phyloP scores from a whole-genome alignment of 202 grass and related monocot genomes.

The Elaeis oleifera region DNA sequence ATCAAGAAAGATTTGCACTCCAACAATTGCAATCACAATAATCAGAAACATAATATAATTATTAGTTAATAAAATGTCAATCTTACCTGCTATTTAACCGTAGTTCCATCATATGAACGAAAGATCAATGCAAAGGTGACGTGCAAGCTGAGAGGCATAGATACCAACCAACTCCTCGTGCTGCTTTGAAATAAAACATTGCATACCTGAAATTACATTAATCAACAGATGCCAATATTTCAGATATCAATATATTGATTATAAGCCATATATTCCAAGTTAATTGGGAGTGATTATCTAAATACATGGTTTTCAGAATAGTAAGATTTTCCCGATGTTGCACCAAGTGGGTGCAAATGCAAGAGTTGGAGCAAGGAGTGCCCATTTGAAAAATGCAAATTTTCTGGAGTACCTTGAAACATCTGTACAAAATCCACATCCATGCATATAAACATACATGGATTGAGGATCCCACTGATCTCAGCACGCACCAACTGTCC shows the following conservation, averaged over 20 bases:
- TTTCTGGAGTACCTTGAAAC: not conserved
- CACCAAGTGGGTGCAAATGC: too few species aligned
- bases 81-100: slow-evolving; percentile 87
- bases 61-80: not conserved
- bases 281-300: too few species aligned
- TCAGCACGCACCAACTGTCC: too few species aligned
- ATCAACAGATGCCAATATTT: slow-evolving; percentile 4
- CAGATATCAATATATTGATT: not conserved
- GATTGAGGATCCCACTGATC: not conserved
- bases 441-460: not conserved
- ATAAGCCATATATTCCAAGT: too few species aligned
- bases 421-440: not conserved
- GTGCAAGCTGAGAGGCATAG: slow-evolving; percentile 85
- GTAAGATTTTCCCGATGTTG: too few species aligned
- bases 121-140: slow-evolving; percentile 82
- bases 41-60: too few species aligned
- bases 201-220: slow-evolving; percentile 61
- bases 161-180: slow-evolving; percentile 94
- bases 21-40: too few species aligned
- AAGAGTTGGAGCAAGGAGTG: too few species aligned
- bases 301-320: too few species aligned
- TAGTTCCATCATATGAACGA: slow-evolving; percentile 93
- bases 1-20: too few species aligned
- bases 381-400: not conserved
- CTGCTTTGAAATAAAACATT: slow-evolving; percentile 87